Base-by-base conservation (phyloP, 768 basidiomycete genomes). In the Scleroderma bovista region DNA sequence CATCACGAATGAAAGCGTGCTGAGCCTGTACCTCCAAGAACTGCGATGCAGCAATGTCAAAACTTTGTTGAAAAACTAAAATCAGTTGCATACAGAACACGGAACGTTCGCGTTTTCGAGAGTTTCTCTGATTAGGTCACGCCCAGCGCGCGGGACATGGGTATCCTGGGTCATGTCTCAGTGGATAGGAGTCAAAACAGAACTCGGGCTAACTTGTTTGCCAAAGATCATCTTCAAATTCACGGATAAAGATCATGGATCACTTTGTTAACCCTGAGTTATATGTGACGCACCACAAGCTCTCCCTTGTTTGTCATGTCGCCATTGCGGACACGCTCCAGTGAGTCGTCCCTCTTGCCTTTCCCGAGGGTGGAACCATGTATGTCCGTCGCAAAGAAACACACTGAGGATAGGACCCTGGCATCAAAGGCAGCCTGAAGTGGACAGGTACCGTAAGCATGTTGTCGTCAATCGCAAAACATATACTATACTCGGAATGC, bases 21-120 rank as follows among this genome's bases (percentile, higher is more conserved):
- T 98, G 94, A 0, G 94, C 95, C 66, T 96, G 93, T 13, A 97
- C 92, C 66, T 98, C 95, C 51, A 96, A 70, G 66, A 94, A 93
- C 88, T 93, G 62, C 12, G 48, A 32, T 12, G 22, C 17, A 1
- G 15, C 46, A 31, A 9, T 33, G 43, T 65, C 5, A 54, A 50
- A 46, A 22, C 44, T 19, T 42, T 45, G 47, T 46, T 36, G 43
- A 23, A 32, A 43, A 23, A 24, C n/a, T 9, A 31, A 44, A 46
- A 38, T 32, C 37, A 33, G 19, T n/a, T 22, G 72, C 82, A 57
- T 54, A 93, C 92, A 51, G 88, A 84, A 50, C 75, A 75, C 1
- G 77, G 63, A 37, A 92, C 77, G 19, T 83, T 76, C 10, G 85
- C 84, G 58, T 95, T 89, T 52, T 96, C 93, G 33, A 98, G 73